Evolutionary conservation across 2,329 filamentous ascomycete species (phyloP).

Genomic region (Hortaea werneckii): DNA sequence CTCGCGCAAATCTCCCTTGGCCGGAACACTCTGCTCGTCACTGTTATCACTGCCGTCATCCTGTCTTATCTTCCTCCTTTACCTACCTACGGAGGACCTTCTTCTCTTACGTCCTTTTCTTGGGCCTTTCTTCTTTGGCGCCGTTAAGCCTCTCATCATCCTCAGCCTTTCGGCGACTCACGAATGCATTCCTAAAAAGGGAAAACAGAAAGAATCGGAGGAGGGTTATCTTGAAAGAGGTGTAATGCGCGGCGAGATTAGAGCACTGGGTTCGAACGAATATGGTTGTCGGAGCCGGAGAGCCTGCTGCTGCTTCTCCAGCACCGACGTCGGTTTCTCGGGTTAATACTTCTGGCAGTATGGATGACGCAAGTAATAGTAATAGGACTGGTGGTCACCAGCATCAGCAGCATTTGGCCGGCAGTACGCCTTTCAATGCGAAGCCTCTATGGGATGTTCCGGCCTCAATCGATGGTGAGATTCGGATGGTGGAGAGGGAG

Average conservation of each 20-base stretch:
- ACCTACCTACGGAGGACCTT: too few species aligned
- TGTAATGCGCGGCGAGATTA: constrained; percentile 3
- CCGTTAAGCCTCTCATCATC: too few species aligned
- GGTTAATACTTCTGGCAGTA: not conserved
- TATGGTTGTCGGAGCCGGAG: constrained; percentile 18
- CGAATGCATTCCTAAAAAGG: too few species aligned
- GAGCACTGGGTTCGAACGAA: constrained; percentile 16
- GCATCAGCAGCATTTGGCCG: not conserved
- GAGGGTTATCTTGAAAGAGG: not conserved
- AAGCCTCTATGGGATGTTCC: not conserved
- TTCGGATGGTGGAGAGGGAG: not conserved
- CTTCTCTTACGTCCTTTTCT: too few species aligned
- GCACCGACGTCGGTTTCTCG: too few species aligned
- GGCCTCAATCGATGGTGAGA: not conserved
- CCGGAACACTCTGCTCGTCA: too few species aligned
- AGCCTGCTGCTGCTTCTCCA: not conserved
- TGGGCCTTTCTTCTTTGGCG: too few species aligned
- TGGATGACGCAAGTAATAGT: not conserved
- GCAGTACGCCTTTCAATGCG: not conserved
- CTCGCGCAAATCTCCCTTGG: too few species aligned
- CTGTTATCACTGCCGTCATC: too few species aligned
- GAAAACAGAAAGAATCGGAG: not conserved
- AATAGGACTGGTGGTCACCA: not conserved
- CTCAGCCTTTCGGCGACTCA: too few species aligned
- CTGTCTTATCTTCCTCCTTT: too few species aligned